Base-by-base conservation (phyloP, 495 filamentous ascomycete species). In the Penicillium crystallinum region DNA sequence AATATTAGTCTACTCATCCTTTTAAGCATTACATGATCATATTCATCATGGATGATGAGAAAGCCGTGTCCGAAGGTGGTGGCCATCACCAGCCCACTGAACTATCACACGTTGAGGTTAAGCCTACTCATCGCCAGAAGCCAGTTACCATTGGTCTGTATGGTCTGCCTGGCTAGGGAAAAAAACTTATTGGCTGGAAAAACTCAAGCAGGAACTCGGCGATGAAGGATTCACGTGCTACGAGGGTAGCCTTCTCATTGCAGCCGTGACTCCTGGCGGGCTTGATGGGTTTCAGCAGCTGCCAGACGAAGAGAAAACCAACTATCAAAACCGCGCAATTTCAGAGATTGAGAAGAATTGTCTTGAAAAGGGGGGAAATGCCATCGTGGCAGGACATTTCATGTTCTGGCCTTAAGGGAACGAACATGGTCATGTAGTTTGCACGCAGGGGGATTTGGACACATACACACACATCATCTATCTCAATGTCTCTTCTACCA, bases 401-500 rank as follows among this genome's bases (percentile, higher is more conserved):
- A 82, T 81, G 71, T 79, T 86, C 58, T 86, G 80, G 81, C 14
- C 59, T 4, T 71, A 77, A 39, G 66, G 65, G 3, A 68, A 66
- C 5, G 59, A 65, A 21, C 19, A 27, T 7, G 65, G 58, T 50
- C 27, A 53, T 1, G 12, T 49, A 19, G 73, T 82, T 3, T 69
- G 57, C 40, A 84, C 81, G 9, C 25, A 66, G 29, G 61, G 53
- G 19, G 83, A 86, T 59, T 39, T 77, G 17, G 36, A 75, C 0
- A 65, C 57, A 0, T 87, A 73, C 57, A 82, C 81, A 0, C 83
- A 87, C 56, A 80, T 88, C 17, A 37, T 87, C 6, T 86, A 87
- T 58, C 57, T 87, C 47, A 64, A 84, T 40, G 49, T 71, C n/a
- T 53, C 66, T 9, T 52, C 70, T 0, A 62, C 73, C 3, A 18